Conservation (phyloP, 768 basidiomycete species). For the Paxillus involutus region DNA sequence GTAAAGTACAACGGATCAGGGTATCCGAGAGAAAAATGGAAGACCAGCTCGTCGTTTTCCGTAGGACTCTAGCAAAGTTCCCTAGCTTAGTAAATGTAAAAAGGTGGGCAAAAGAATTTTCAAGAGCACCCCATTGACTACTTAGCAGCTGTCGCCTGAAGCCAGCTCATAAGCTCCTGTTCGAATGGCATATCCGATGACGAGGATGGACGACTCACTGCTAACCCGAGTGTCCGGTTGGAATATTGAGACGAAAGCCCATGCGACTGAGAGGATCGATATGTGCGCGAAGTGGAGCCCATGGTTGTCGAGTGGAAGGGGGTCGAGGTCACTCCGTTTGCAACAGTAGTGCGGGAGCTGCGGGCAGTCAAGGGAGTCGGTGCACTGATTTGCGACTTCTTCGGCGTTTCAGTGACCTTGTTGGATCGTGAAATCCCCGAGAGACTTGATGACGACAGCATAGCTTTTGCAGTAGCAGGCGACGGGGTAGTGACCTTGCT, state of each 20-base stretch:
- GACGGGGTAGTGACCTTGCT: conserved; percentile 45
- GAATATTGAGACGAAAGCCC: conserved; percentile 73
- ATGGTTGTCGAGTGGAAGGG: conserved; percentile 59
- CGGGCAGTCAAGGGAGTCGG: conserved; percentile 87
- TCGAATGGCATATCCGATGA: conserved; percentile 34
- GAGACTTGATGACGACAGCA: conserved; percentile 58
- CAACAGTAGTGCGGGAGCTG: conserved; percentile 51
- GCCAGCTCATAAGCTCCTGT: conserved; percentile 38
- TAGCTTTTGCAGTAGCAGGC: conserved; percentile 49
- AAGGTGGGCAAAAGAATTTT: conserved; percentile 4
- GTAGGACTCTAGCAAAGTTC: conserved; percentile 26
- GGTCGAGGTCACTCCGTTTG: conserved; percentile 53
- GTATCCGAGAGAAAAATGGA: conserved; percentile 33
- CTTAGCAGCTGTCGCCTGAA: conserved; percentile 37
- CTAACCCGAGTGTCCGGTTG: conserved; percentile 71
- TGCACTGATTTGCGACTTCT: conserved; percentile 87
- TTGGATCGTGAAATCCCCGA: conserved; percentile 45
- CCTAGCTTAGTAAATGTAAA: conserved; percentile 10
- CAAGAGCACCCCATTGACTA: conserved; percentile 8
- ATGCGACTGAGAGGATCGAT: conserved; percentile 68
- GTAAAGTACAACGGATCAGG: conserved; percentile 44
- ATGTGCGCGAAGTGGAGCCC: conserved; percentile 62
- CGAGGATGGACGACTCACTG: conserved; percentile 48
- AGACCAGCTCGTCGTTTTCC: conserved; percentile 37
- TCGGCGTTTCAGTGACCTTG: conserved; percentile 73